Base-by-base conservation (phyloP, 257 asterid genomes). In the Solanum sitiens region DNA sequence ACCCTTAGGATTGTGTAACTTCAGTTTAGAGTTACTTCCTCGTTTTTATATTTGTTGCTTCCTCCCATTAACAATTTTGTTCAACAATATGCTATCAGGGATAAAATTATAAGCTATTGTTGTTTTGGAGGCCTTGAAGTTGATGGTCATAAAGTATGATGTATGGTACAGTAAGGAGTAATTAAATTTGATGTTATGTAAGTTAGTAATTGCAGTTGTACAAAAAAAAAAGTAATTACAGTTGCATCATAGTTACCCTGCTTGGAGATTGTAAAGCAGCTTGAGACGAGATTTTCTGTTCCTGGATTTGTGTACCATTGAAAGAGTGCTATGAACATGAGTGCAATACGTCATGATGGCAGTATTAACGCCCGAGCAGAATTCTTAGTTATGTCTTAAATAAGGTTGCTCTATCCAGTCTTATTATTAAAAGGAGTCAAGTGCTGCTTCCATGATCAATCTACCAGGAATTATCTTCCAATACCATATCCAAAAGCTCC, bases 401-500 rank as follows among this genome's bases (percentile, higher is more conserved):
- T 23, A 25, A n/a, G 50, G 59, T 6, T 40, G 13, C 11, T 50
- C 83, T 76, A 40, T 77, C 25, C n/a, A 77, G n/a, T 77, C 84
- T 77, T 77, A 25, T 77, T 77, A n/a, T 14, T 77, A 25, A 77
- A 44, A 77, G n/a, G 63, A 8, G 39, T 77, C n/a, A 77, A 14
- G 84, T 77, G 59, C 63, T 83, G 45, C 70, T 68, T 74, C 83
- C 82, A 32, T 84, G 56, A 87, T 74, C 74, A 37, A 74, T 86
- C 89, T 87, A 89, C 86, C 88, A 25, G 84, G 82, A 56, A 10
- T 63, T 63, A 61, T 32, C 82, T 45, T 47, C 67, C 74, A 45
- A 37, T 65, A 63, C 87, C 77, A 79, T 77, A 42, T 77, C 40
- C 84, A 77, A 45, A 56, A 18, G 65, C n/a, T 56, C 65, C 65